phyloP scores from a whole-genome alignment of 495 filamentous ascomycete genomes.

The Cercophora scortea region DNA sequence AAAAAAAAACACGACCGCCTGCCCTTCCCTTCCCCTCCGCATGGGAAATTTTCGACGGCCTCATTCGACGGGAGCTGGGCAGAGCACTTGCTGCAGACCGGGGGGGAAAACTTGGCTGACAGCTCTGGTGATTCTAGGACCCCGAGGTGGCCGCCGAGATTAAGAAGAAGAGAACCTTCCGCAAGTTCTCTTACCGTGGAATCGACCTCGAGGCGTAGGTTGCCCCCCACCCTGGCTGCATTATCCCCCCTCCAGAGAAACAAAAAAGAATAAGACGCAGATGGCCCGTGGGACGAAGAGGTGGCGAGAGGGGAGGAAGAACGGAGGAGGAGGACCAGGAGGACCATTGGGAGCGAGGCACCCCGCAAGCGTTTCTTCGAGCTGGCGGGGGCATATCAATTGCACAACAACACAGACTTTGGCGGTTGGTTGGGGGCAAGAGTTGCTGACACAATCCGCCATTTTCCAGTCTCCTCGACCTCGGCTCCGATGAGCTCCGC shows the following conservation, averaged over 20 bases:
- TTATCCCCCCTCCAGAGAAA: too few species aligned
- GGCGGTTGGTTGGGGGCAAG: too few species aligned
- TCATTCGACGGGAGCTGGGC: background rate
- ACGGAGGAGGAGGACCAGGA: too few species aligned
- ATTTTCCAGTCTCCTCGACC: conserved; percentile 71
- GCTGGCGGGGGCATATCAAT: too few species aligned
- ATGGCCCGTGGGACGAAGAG: too few species aligned
- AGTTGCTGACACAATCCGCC: conserved; percentile 11
- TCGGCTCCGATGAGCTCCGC: conserved; percentile 95
- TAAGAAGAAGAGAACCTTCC: conserved; percentile 99
- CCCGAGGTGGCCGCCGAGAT: conserved; percentile 95
- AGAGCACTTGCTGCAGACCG: conserved; percentile 14
- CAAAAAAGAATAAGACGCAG: too few species aligned
- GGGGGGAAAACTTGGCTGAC: background rate
- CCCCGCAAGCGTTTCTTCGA: too few species aligned
- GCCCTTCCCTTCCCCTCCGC: background rate
- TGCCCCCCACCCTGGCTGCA: conserved; percentile 6
- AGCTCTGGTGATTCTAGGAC: conserved; percentile 49
- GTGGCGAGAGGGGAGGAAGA: too few species aligned
- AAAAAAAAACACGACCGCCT: background rate
- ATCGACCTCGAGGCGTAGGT: conserved; percentile 98
- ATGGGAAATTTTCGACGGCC: background rate
- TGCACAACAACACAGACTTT: too few species aligned
- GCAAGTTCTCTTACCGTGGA: conserved; percentile 99
- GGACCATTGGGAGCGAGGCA: too few species aligned